Conservation (phyloP, 257 asterid genomes). For the Solanum rostratum region DNA sequence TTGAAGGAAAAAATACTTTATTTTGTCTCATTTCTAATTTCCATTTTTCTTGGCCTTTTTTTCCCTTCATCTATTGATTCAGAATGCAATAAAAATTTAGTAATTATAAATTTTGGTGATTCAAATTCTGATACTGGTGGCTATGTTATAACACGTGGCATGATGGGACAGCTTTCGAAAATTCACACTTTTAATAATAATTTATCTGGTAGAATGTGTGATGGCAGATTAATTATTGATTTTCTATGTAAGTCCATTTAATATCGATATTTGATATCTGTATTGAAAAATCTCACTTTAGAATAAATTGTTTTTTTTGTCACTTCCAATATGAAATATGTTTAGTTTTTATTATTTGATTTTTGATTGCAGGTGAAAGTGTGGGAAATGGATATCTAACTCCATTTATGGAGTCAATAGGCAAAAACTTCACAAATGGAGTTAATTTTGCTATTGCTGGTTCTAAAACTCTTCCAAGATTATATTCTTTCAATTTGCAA, state of each 20-base stretch:
- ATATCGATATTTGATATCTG: not conserved
- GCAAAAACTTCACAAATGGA: conserved; percentile 27
- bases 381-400: conserved; percentile 23
- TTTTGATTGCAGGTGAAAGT: conserved; percentile 27
- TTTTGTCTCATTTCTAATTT: not conserved
- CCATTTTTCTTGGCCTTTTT: not conserved
- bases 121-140: conserved; percentile 51
- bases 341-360: not conserved
- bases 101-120: conserved; percentile 40
- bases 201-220: conserved; percentile 26
- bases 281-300: fast-evolving
- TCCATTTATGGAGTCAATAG: conserved; percentile 34
- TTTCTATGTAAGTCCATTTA: conserved; percentile 24
- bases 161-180: conserved; percentile 21
- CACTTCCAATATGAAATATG: too few relatives aligned
- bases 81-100: conserved; percentile 11
- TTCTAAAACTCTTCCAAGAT: conserved; percentile 22
- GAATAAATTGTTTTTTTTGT: too few relatives aligned
- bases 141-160: conserved; percentile 21
- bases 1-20: not conserved
- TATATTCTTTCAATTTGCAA: conserved; percentile 15
- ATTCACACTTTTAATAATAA: conserved; percentile 22
- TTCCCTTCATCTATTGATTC: not conserved
- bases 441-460: conserved; percentile 37
- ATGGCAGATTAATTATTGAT: conserved; percentile 36